Conservation (phyloP, 345 rosid genomes). For the Eucalyptus polybractea region DNA sequence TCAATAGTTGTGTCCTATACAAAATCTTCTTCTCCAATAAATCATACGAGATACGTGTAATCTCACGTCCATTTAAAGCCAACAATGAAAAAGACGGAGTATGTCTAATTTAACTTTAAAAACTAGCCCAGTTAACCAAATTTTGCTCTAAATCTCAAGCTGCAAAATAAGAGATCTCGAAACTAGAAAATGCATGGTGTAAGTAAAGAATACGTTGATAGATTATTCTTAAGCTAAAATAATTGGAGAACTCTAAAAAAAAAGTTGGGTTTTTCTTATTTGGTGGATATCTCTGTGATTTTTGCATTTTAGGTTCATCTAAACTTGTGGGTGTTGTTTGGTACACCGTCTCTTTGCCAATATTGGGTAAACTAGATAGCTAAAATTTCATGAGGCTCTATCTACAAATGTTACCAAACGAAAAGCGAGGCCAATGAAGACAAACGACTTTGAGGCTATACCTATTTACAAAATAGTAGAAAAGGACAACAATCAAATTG, state of each 20-base stretch:
- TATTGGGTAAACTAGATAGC: not conserved
- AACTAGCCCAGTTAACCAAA: not conserved
- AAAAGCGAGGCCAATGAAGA: not conserved
- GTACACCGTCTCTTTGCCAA: not conserved
- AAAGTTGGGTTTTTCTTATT: not conserved
- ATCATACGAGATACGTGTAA: not conserved
- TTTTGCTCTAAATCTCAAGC: not conserved
- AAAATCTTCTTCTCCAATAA: not conserved
- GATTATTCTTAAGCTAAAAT: not conserved
- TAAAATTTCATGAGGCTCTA: not conserved
- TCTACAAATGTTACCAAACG: not conserved
- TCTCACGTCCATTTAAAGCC: not conserved
- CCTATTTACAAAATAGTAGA: not conserved
- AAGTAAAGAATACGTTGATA: not conserved
- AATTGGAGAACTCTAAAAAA: no score
- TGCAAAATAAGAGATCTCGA: not conserved
- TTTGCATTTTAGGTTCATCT: not conserved
- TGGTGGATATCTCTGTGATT: not conserved
- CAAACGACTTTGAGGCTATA: not conserved
- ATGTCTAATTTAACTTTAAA: not conserved
- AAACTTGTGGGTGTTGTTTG: not conserved
- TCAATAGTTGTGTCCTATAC: not conserved
- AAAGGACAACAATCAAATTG: not conserved
- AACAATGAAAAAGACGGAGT: rapidly evolving
- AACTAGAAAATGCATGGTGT: not conserved